phyloP scores from a whole-genome alignment of 257 asterid genomes.

The Fraxinus pennsylvanica region DNA sequence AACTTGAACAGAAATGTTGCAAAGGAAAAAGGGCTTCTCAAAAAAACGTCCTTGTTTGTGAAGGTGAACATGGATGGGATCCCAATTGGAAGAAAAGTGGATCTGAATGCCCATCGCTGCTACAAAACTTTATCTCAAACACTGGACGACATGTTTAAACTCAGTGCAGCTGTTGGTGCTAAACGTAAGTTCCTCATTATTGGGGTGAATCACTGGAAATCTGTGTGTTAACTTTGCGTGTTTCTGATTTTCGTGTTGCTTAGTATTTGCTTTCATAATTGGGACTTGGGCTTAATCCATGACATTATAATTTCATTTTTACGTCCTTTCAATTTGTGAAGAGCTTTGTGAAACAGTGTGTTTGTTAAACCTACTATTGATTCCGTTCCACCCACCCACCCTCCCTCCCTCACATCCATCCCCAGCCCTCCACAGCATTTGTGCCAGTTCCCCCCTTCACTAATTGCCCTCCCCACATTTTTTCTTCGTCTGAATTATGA shows the following conservation, averaged over 20 bases:
- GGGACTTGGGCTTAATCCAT: background rate
- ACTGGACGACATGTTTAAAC: conserved; percentile 70
- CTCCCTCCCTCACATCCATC: background rate
- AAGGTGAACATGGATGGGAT: conserved; percentile 93
- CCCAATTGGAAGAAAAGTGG: conserved; percentile 83
- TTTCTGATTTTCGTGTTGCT: background rate
- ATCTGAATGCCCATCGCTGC: conserved; percentile 70
- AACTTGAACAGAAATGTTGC: conserved; percentile 31
- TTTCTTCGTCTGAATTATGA: background rate
- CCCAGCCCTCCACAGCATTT: background rate
- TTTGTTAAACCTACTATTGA: background rate
- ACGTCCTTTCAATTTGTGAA: background rate
- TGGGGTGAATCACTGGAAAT: background rate
- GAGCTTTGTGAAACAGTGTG: background rate
- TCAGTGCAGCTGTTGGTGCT: conserved; percentile 33
- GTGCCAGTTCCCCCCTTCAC: background rate
- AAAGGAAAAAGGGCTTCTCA: conserved; percentile 38
- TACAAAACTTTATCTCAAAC: conserved; percentile 63
- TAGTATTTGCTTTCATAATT: background rate
- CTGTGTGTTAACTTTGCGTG: background rate
- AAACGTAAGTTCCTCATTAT: conserved; percentile 46
- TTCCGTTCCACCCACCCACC: background rate
- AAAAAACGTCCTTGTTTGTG: conserved; percentile 55
- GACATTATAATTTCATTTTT: background rate
- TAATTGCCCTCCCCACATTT: background rate